Evolutionary conservation across 164 flowering plant genomes (phyloP).

Genomic region (Vitis rotundifolia): DNA sequence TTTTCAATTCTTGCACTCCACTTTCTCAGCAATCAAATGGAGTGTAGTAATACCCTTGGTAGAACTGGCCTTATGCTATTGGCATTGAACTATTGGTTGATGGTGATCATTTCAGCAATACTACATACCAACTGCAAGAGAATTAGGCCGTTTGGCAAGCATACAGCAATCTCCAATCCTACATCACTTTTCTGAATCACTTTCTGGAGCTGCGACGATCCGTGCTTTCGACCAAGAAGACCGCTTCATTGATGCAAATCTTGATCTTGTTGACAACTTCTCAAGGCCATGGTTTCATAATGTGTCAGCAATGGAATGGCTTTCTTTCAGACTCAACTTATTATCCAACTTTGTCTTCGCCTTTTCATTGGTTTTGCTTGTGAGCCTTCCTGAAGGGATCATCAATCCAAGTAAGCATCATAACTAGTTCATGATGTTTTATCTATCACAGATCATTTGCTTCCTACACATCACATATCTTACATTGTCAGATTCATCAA

Average conservation of each 20-base stretch:
- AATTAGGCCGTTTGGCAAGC: constrained; percentile 79
- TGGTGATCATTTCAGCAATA: constrained; percentile 53
- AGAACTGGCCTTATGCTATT: not conserved
- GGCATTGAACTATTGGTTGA: not conserved
- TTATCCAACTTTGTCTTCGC: constrained; percentile 87
- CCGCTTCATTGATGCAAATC: constrained; percentile 59
- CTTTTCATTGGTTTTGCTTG: constrained; percentile 77
- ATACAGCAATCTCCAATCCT: constrained; percentile 86
- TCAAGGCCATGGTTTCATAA: constrained; percentile 96
- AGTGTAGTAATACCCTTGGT: not conserved
- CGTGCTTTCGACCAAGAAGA: constrained; percentile 79
- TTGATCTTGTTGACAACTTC: constrained; percentile 58
- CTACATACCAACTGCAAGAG: constrained; percentile 91
- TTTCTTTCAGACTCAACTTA: constrained; percentile 77
- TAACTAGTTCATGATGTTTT: not conserved
- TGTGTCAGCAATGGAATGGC: constrained; percentile 97
- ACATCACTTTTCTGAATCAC: constrained; percentile 93
- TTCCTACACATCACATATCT: too few relatives aligned
- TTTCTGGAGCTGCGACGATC: constrained; percentile 84
- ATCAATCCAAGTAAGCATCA: constrained; percentile 85
- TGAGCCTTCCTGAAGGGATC: constrained; percentile 87
- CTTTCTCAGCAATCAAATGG: too few relatives aligned
- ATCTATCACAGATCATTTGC: too few relatives aligned
- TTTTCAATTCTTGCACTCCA: too few relatives aligned
- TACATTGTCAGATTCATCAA: not conserved